These are phyloP conservation scores for Podaxis rugospora DNA, from an alignment of 768 basidiomycete species.

Conservation along the genomic window DNA sequence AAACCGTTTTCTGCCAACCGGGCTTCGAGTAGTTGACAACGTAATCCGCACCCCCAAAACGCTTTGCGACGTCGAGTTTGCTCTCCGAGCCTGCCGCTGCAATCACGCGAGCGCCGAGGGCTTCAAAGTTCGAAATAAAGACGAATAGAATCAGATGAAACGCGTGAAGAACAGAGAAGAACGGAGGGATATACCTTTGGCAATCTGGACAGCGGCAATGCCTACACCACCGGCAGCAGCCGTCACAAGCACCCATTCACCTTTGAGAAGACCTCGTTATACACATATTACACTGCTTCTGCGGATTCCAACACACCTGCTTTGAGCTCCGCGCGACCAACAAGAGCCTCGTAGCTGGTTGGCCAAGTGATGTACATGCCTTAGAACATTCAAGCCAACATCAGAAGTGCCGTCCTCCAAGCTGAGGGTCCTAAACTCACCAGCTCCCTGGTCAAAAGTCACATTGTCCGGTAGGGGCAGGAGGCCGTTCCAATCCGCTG, in stretches of 20 bases:
- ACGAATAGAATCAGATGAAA: background rate
- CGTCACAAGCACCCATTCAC: constrained; percentile 90
- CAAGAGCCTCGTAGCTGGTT: constrained; percentile 89
- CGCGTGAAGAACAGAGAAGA: background rate
- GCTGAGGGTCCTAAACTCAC: constrained; percentile 29
- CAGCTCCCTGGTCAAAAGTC: constrained; percentile 83
- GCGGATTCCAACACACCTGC: constrained; percentile 42
- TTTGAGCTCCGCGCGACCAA: constrained; percentile 78
- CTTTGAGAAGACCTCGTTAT: constrained; percentile 27
- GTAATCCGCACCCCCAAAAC: constrained; percentile 79
- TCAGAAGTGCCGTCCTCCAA: background rate
- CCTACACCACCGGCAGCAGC: constrained; percentile 98
- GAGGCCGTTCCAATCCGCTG: constrained; percentile 44
- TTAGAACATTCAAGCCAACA: constrained; percentile 17
- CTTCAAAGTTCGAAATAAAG: constrained; percentile 31
- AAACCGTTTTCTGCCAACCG: constrained; percentile 89
- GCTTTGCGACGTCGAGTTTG: constrained; percentile 78
- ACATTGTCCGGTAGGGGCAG: constrained; percentile 71
- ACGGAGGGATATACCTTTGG: constrained; percentile 57
- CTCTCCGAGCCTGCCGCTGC: constrained; percentile 79
- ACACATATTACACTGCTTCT: background rate
- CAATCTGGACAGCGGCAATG: constrained; percentile 86
- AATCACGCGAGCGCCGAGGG: constrained; percentile 89
- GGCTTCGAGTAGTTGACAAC: constrained; percentile 72
- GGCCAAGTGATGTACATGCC: constrained; percentile 88